Evolutionary conservation across 192 early-diverging fungal species (phyloP), one percentile per base, ranked within the genome.

Genomic region (Phycomyces blakesleeanus): DNA sequence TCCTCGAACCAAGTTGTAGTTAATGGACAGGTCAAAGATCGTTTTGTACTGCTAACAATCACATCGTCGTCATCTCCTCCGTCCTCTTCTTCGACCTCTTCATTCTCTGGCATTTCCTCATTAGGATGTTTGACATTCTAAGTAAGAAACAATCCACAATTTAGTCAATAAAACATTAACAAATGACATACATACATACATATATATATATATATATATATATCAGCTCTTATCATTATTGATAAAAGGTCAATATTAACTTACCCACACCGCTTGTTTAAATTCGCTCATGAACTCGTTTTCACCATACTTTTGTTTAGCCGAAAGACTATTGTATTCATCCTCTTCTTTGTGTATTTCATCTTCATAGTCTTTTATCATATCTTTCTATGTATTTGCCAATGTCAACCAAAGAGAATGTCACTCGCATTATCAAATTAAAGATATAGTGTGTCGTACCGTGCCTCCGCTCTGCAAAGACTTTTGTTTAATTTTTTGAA

Each of bases 261-360:
- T 58, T 61, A 74, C 72, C 72, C 72, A 74, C 39, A 74, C 37
- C 37, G 26, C 59, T 22, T 74, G 72, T 59, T 53, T 56, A 44
- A 74, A 74, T 2, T 59, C 61, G 14, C 20, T 37, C 50, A 67
- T 63, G 11, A 27, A n/a, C 7, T 67, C 56, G 15, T 64, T 49
- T 39, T 59, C 42, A n/a, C 54, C 37, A 38, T 73, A 73, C 44
- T 55, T 62, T 22, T 62, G 38, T 24, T 52, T 50, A 20, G 47
- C 52, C 0, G 15, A 47, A 47, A 47, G 15, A 47, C 44, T 18
- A 47, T 47, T 11, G 44, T 47, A 47, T 0, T 40, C 16, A 0
- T 47, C 34, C 16, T 49, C 20, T n/a, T 12, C 27, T 22, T 14
- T 12, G 25, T 68, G 16, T 11, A 11, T 24, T 3, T 55, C 25